A percentile compares a stretch with the other conserved stretches of the same genome.
Conservation (phyloP, 192 early-diverging fungal genomes). For the Umbelopsis ramanniana region DNA sequence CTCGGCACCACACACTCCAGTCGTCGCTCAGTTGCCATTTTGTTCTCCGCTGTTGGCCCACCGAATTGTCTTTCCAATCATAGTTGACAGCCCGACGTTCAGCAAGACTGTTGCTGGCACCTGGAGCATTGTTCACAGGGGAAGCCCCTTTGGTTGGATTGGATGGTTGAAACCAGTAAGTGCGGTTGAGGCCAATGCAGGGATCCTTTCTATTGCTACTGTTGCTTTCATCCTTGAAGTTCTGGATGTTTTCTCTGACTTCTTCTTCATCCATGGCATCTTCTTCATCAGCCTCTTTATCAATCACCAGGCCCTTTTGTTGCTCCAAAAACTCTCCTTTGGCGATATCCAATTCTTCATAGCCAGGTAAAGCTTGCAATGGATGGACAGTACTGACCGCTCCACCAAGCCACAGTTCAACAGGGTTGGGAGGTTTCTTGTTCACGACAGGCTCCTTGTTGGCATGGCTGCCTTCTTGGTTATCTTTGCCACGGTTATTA, state of each 20-base stretch:
- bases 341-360: constrained; percentile 13
- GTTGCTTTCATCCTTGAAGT: constrained; percentile 46
- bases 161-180: constrained; percentile 15
- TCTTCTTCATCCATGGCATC: constrained; percentile 59
- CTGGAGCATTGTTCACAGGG: not conserved
- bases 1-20: not conserved
- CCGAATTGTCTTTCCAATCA: not conserved
- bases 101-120: not conserved
- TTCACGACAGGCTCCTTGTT: not conserved
- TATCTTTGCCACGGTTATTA: not conserved
- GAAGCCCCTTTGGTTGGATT: not conserved
- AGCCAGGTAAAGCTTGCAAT: not conserved
- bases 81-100: not conserved
- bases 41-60: constrained; percentile 1
- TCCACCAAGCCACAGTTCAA: constrained; percentile 39
- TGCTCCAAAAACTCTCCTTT: constrained; percentile 38
- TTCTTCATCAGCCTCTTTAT: constrained; percentile 45
- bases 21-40: constrained; percentile 2
- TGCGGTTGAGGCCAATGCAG: constrained; percentile 7
- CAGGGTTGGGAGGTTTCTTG: constrained; percentile 22
- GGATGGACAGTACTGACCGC: constrained; percentile 30
- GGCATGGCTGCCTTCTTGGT: constrained; percentile 16
- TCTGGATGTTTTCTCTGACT: constrained; percentile 41
- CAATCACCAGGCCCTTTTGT: constrained; percentile 39
- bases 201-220: constrained; percentile 23